A percentile compares a stretch with the other conserved stretches of the same genome.
phyloP scores from a whole-genome alignment of 495 filamentous ascomycete species.

The Podospora australis region DNA sequence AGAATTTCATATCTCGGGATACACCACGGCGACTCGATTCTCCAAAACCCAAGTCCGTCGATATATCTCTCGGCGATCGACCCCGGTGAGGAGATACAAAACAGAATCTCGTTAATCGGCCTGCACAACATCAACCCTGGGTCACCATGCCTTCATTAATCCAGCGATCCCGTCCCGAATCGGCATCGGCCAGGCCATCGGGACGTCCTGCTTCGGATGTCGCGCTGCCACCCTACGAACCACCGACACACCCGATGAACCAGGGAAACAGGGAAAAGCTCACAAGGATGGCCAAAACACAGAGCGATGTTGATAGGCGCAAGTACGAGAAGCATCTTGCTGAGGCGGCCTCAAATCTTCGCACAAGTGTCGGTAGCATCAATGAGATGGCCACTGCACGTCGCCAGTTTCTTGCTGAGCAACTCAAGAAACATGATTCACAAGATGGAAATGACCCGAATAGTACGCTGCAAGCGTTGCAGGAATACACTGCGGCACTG shows the following conservation, averaged over 20 bases:
- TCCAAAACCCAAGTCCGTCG: background rate
- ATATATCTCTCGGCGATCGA: background rate
- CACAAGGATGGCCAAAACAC: slow-evolving; percentile 21
- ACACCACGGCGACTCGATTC: background rate
- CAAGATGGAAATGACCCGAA: slow-evolving; percentile 31
- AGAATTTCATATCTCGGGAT: slow-evolving; percentile 1
- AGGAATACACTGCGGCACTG: slow-evolving; percentile 30
- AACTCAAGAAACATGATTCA: slow-evolving; percentile 26
- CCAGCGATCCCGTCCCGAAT: background rate
- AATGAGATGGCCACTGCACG: slow-evolving; percentile 45
- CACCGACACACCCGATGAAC: slow-evolving; percentile 46
- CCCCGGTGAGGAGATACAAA: background rate
- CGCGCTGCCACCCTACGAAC: slow-evolving; percentile 53
- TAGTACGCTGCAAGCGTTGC: slow-evolving; percentile 33
- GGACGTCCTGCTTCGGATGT: slow-evolving; percentile 8
- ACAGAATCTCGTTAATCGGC: background rate
- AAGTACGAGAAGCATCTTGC: slow-evolving; percentile 34
- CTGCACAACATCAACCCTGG: background rate
- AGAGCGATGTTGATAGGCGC: slow-evolving; percentile 17
- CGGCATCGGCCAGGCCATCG: slow-evolving; percentile 23
- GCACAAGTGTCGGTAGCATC: slow-evolving; percentile 42
- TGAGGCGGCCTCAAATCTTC: slow-evolving; percentile 29
- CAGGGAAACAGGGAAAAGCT: slow-evolving; percentile 25
- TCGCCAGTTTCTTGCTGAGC: slow-evolving; percentile 38
- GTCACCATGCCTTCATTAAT: slow-evolving; percentile 1